These are phyloP conservation scores for Fusarium tricinctum DNA, from an alignment of 2,329 filamentous ascomycete genomes.

Conservation along the genomic window DNA sequence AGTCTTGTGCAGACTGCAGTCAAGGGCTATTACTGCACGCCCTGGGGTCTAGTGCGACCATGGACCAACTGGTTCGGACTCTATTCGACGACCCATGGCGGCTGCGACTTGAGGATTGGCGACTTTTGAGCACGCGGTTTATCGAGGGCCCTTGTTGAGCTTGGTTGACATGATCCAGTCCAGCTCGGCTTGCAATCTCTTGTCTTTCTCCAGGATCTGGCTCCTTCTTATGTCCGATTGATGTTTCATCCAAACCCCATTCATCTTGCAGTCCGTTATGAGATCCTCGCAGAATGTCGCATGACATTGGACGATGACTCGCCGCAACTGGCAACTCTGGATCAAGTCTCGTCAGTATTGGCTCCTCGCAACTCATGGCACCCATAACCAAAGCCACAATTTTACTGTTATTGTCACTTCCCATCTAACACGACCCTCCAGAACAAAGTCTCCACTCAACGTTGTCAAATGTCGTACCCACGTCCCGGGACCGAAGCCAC, in stretches of 20 bases:
- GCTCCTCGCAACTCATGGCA: constrained; percentile 20
- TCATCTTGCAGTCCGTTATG: constrained; percentile 14
- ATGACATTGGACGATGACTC: constrained; percentile 10
- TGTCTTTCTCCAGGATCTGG: constrained; percentile 25
- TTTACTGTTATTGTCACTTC: constrained; percentile 39
- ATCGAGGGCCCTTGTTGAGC: constrained; percentile 23
- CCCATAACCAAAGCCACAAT: constrained; percentile 17
- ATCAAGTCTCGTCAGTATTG: constrained; percentile 4
- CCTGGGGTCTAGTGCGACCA: constrained; percentile 39
- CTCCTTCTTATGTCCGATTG: constrained; percentile 22
- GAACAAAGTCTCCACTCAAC: constrained; percentile 43
- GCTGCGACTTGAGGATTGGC: constrained; percentile 28
- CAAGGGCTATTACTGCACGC: constrained; percentile 31
- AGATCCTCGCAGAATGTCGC: constrained; percentile 18
- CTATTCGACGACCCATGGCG: constrained; percentile 36
- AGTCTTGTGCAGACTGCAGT: constrained; percentile 43
- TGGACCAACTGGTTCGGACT: constrained; percentile 26
- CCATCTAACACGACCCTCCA: constrained; percentile 37
- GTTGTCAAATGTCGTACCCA: constrained; percentile 44
- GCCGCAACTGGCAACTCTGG: constrained; percentile 7
- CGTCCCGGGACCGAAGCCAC: constrained; percentile 48
- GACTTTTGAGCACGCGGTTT: constrained; percentile 33
- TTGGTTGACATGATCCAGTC: constrained; percentile 35
- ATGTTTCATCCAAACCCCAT: constrained; percentile 33
- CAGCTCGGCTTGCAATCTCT: constrained; percentile 39